phyloP scores from a whole-genome alignment of 176 grass and related monocot genomes.

The Puya raimondii region DNA sequence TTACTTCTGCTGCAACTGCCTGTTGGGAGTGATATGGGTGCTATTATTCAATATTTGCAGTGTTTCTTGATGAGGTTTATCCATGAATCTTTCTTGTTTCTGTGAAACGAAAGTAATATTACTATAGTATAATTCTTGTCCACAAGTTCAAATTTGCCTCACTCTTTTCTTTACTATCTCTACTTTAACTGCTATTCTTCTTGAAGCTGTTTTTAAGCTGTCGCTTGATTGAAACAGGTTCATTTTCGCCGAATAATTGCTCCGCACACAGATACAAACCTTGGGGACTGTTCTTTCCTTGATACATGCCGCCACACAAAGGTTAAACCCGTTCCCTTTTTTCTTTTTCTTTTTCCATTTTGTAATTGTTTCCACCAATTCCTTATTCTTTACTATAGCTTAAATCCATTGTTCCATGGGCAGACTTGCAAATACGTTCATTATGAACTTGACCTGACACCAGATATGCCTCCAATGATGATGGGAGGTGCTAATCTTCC shows the following conservation, averaged over 20 bases:
- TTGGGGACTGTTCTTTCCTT: slow-evolving; percentile 97
- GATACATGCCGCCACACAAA: slow-evolving; percentile 98
- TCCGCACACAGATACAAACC: slow-evolving; percentile 97
- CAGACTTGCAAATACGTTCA: slow-evolving; percentile 99
- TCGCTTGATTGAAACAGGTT: slow-evolving; percentile 48
- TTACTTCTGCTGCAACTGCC: too few relatives aligned
- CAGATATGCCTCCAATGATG: slow-evolving; percentile 81
- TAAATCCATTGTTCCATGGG: slow-evolving; percentile 15
- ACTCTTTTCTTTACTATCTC: not conserved
- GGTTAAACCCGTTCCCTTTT: slow-evolving; percentile 30
- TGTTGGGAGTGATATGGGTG: too few relatives aligned
- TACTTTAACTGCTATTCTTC: slow-evolving; percentile 9
- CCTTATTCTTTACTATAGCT: slow-evolving; percentile 5
- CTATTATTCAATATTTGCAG: not conserved
- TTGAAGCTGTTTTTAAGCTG: slow-evolving; percentile 15
- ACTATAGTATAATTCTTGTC: not conserved
- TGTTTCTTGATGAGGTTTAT: not conserved
- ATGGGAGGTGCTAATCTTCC: slow-evolving; percentile 34
- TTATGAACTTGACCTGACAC: slow-evolving; percentile 95
- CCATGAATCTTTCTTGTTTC: not conserved
- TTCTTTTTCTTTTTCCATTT: slow-evolving; percentile 17
- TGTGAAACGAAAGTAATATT: not conserved
- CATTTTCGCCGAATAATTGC: slow-evolving; percentile 99
- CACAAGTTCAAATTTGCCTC: not conserved
- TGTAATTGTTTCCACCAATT: too few relatives aligned